A percentile compares a stretch with the other conserved stretches of the same genome.
phyloP scores from a whole-genome alignment of 257 asterid species.

The Forsythia viridissima region DNA sequence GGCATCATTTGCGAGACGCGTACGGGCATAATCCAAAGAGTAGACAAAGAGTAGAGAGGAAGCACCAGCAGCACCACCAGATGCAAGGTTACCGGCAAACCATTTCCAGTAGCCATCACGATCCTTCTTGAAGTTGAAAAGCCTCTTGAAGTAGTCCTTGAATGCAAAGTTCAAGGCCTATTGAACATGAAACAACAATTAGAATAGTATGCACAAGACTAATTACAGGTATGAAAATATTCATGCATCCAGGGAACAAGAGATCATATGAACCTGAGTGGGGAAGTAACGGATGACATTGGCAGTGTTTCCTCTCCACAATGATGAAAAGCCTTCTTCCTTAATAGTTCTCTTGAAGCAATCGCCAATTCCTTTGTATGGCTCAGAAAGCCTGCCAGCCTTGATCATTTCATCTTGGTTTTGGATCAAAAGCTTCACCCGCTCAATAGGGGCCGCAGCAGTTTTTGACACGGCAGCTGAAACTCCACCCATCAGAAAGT shows the following conservation, averaged over 20 bases:
- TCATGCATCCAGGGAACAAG: background rate
- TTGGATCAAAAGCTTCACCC: conserved; percentile 15
- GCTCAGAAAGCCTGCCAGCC: conserved; percentile 28
- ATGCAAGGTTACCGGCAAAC: conserved; percentile 30
- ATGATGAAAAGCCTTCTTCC: conserved; percentile 17
- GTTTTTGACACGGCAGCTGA: conserved; percentile 24
- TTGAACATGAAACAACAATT: background rate
- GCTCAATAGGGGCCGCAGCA: conserved; percentile 21
- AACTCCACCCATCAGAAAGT: conserved; percentile 28
- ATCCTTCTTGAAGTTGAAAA: conserved; percentile 27
- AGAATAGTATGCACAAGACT: background rate
- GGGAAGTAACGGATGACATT: conserved; percentile 31
- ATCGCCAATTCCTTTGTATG: conserved; percentile 29
- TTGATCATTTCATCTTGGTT: conserved; percentile 26
- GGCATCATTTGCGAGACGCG: conserved; percentile 27
- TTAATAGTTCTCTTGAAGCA: conserved; percentile 24
- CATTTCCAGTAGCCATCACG: conserved; percentile 32
- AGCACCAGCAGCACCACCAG: conserved; percentile 33
- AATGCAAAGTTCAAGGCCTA: conserved; percentile 34
- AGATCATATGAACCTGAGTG: conserved; percentile 18
- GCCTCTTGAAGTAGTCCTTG: conserved; percentile 31
- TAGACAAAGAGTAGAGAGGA: conserved; percentile 28
- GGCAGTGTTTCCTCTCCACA: conserved; percentile 31
- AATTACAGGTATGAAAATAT: background rate
- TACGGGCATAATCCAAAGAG: conserved; percentile 32